phyloP scores from a whole-genome alignment of 1,284 basidiomycete genomes.

The Tremellales sp. region DNA sequence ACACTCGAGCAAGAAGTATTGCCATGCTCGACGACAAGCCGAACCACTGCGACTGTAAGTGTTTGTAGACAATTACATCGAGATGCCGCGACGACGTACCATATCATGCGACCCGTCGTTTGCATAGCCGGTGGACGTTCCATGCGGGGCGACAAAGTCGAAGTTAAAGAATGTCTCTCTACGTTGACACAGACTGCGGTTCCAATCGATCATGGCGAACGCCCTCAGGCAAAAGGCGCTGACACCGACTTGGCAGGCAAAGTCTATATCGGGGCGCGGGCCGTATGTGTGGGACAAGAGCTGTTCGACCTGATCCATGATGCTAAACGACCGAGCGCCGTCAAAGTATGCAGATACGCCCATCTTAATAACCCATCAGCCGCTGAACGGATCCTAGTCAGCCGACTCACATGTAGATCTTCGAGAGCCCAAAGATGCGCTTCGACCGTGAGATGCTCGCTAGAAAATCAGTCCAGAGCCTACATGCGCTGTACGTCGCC shows the following conservation, averaged over 20 bases:
- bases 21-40: conserved; percentile 1
- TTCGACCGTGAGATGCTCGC: background rate
- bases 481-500: background rate
- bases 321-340: background rate
- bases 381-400: background rate
- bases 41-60: conserved; percentile 1
- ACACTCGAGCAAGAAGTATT: background rate
- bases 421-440: background rate
- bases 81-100: background rate
- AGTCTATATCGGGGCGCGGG: background rate
- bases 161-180: conserved; percentile 4
- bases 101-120: conserved; percentile 5
- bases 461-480: background rate
- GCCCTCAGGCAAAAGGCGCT: conserved; percentile 1
- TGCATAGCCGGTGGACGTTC: background rate
- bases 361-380: background rate
- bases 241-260: background rate
- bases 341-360: conserved; percentile 1
- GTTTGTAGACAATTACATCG: background rate
- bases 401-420: conserved; percentile 2
- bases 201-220: conserved; percentile 3
- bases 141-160: background rate
- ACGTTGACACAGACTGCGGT: conserved; percentile 2
- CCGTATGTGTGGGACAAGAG: conserved; percentile 1
- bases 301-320: conserved; percentile 4